Conservation (phyloP, 2,329 filamentous ascomycete species). For the Colletotrichum sp. region DNA sequence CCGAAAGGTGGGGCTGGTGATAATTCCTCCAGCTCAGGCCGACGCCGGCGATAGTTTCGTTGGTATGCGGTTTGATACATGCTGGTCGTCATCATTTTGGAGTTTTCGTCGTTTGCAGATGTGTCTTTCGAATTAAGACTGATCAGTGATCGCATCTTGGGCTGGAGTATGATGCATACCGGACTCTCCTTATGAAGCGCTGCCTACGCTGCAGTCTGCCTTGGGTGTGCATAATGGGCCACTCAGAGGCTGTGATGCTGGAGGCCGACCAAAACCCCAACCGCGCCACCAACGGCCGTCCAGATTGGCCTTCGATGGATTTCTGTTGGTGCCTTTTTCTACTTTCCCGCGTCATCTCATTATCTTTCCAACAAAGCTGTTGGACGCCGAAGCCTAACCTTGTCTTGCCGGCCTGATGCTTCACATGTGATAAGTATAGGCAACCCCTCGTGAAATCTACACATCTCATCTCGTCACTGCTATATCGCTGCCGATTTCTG, state of each 20-base stretch:
- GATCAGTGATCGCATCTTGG: neutral
- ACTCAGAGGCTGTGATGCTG: neutral
- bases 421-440: neutral
- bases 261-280: slow-evolving; percentile 2
- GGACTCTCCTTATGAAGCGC: neutral
- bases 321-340: neutral
- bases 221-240: neutral
- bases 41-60: neutral
- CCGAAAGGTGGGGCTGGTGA: slow-evolving; percentile 10
- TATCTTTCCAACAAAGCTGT: neutral
- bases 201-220: neutral
- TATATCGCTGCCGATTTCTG: neutral
- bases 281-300: neutral
- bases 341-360: neutral
- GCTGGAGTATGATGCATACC: neutral
- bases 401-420: neutral
- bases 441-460: neutral
- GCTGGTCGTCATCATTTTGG: neutral
- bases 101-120: neutral
- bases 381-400: neutral
- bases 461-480: neutral
- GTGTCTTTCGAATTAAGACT: neutral
- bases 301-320: neutral
- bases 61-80: neutral
- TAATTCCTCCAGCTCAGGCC: neutral